These are phyloP conservation scores for Neurospora discreta DNA, from an alignment of 495 filamentous ascomycete species.

Conservation along the genomic window DNA sequence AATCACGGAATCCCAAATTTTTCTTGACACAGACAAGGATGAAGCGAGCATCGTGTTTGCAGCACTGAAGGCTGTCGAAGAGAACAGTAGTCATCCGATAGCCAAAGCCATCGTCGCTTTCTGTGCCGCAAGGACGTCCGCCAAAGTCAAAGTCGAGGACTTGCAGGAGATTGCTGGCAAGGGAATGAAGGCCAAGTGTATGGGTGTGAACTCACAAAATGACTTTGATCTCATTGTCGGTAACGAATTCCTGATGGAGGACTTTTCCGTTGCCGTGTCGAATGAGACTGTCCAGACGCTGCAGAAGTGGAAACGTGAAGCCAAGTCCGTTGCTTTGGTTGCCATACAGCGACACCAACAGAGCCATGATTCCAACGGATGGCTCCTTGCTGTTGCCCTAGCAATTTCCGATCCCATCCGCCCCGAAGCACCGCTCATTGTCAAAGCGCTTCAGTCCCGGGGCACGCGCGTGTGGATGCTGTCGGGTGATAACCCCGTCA, in stretches of 20 bases:
- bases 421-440: slow-evolving; percentile 55
- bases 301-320: slow-evolving; percentile 55
- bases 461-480: slow-evolving; percentile 80
- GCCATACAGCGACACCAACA: slow-evolving; percentile 32
- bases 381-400: slow-evolving; percentile 38
- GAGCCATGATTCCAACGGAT: slow-evolving; percentile 7
- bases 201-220: slow-evolving; percentile 18
- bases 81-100: slow-evolving; percentile 78
- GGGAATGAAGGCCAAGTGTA: slow-evolving; percentile 65
- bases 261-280: slow-evolving; percentile 26
- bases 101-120: slow-evolving; percentile 69
- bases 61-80: slow-evolving; percentile 58
- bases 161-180: slow-evolving; percentile 72
- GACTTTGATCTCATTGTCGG: slow-evolving; percentile 65
- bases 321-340: slow-evolving; percentile 63
- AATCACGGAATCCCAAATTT: slow-evolving; percentile 59
- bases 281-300: slow-evolving; percentile 32
- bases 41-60: slow-evolving; percentile 22
- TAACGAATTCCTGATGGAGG: slow-evolving; percentile 64
- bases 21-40: slow-evolving; percentile 11
- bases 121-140: slow-evolving; percentile 33
- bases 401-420: slow-evolving; percentile 66
- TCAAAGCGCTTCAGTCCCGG: slow-evolving; percentile 53
- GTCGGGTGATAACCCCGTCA: slow-evolving; percentile 70
- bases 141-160: slow-evolving; percentile 28